A percentile compares a stretch with the other conserved stretches of the same genome.
Conservation (phyloP, 148 eudicot species). For the Amaranthus palmeri region DNA sequence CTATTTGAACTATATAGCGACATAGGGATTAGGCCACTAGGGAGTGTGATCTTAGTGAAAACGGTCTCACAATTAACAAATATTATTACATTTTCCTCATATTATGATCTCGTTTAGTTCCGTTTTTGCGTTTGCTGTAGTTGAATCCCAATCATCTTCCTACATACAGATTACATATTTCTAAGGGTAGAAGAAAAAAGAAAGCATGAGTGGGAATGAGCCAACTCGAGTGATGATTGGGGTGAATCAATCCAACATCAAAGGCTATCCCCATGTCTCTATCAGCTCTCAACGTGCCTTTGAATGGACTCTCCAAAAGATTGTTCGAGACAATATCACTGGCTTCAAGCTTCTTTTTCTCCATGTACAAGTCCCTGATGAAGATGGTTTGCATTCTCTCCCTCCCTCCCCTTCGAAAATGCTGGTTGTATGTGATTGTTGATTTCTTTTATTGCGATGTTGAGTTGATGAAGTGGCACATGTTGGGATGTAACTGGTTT, state of each 20-base stretch:
- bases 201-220: slow-evolving; percentile 26
- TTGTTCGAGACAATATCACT: slow-evolving; percentile 58
- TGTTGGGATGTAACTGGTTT: not conserved
- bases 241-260: slow-evolving; percentile 81
- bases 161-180: not conserved
- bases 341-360: slow-evolving; percentile 82
- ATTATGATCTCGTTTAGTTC: not conserved
- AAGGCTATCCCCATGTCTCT: slow-evolving; percentile 86
- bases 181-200: not conserved
- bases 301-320: slow-evolving; percentile 81
- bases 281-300: slow-evolving; percentile 83
- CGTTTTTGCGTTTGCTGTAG: too few species aligned
- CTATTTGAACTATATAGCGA: too few species aligned
- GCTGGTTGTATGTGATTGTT: not conserved
- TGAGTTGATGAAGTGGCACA: not conserved
- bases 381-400: slow-evolving; percentile 52
- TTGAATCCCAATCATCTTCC: not conserved
- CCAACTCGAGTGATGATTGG: slow-evolving; percentile 75
- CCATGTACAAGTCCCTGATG: slow-evolving; percentile 90
- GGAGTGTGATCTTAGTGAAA: too few species aligned
- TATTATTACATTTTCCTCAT: not conserved
- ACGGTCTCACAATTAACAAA: not conserved
- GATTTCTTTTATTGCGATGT: not conserved
- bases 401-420: slow-evolving; percentile 5
- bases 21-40: too few species aligned